Evolutionary conservation across 2,329 filamentous ascomycete species (phyloP).

Genomic region (Aspergillaceae sp.): DNA sequence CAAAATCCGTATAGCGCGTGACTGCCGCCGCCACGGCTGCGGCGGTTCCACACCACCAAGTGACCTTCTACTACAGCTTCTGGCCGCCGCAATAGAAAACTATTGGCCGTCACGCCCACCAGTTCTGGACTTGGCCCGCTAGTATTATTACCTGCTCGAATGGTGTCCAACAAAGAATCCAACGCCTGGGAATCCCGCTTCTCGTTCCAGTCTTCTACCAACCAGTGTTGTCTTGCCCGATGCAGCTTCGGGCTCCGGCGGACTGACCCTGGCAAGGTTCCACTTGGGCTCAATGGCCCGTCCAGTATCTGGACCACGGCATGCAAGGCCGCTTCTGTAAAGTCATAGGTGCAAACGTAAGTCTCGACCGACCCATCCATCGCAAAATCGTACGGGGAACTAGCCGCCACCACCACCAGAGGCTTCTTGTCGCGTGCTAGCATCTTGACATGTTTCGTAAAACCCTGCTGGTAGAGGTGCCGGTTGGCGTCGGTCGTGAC

Average conservation of each 20-base stretch:
- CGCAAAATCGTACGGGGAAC: slow-evolving; percentile 92
- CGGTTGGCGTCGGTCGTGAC: slow-evolving; percentile 90
- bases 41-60: slow-evolving; percentile 83
- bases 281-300: slow-evolving; percentile 57
- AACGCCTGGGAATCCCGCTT: slow-evolving; percentile 66
- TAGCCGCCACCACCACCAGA: slow-evolving; percentile 82
- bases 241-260: slow-evolving; percentile 78
- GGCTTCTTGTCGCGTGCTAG: slow-evolving; percentile 65
- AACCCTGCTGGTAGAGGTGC: slow-evolving; percentile 87
- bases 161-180: slow-evolving; percentile 62
- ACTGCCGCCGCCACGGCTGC: slow-evolving; percentile 49
- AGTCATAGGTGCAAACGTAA: slow-evolving; percentile 93
- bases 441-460: slow-evolving; percentile 93
- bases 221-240: slow-evolving; percentile 89
- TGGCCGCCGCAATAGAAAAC: slow-evolving; percentile 64
- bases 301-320: slow-evolving; percentile 76
- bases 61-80: slow-evolving; percentile 71
- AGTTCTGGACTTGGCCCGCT: slow-evolving; percentile 56
- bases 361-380: slow-evolving; percentile 85
- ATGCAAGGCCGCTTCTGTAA: slow-evolving; percentile 83
- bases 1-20: slow-evolving; percentile 87
- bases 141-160: slow-evolving; percentile 48
- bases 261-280: slow-evolving; percentile 59
- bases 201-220: slow-evolving; percentile 80
- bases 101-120: slow-evolving; percentile 58